phyloP scores from a whole-genome alignment of 345 rosid genomes.

The Laguncularia racemosa region DNA sequence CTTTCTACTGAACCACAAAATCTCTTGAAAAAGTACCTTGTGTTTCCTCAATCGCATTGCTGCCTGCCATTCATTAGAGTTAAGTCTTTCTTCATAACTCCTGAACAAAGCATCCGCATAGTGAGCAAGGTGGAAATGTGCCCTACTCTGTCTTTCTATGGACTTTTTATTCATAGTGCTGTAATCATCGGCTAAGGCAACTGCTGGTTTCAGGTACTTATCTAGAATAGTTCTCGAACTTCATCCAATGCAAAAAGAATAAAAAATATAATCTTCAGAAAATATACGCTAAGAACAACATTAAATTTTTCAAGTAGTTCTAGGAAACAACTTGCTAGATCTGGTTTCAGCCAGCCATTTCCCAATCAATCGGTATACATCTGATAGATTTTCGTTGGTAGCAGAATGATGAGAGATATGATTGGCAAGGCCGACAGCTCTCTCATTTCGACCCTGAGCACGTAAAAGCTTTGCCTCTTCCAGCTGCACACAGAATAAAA shows the following conservation, averaged over 20 bases:
- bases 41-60: conserved; percentile 85
- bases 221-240: conserved; percentile 95
- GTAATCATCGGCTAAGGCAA: conserved; percentile 60
- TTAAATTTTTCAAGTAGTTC: conserved; percentile 10
- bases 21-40: conserved; percentile 44
- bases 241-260: conserved; percentile 19
- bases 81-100: conserved; percentile 83
- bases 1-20: not conserved
- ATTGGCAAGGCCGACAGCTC: conserved; percentile 86
- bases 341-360: conserved; percentile 98
- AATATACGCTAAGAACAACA: conserved; percentile 7
- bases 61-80: conserved; percentile 95
- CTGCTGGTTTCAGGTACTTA: conserved; percentile 88
- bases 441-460: conserved; percentile 90
- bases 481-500: conserved; percentile 40
- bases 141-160: conserved; percentile 65
- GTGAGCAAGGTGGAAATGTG: conserved; percentile 89
- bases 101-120: conserved; percentile 88
- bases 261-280: conserved; percentile 11
- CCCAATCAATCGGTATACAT: conserved; percentile 78
- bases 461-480: conserved; percentile 93
- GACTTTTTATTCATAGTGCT: conserved; percentile 46
- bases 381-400: conserved; percentile 57
- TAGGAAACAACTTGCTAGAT: conserved; percentile 71
- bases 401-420: conserved; percentile 60